phyloP scores from a whole-genome alignment of 2,329 filamentous ascomycete species.

The Epichloe brachyelytri region DNA sequence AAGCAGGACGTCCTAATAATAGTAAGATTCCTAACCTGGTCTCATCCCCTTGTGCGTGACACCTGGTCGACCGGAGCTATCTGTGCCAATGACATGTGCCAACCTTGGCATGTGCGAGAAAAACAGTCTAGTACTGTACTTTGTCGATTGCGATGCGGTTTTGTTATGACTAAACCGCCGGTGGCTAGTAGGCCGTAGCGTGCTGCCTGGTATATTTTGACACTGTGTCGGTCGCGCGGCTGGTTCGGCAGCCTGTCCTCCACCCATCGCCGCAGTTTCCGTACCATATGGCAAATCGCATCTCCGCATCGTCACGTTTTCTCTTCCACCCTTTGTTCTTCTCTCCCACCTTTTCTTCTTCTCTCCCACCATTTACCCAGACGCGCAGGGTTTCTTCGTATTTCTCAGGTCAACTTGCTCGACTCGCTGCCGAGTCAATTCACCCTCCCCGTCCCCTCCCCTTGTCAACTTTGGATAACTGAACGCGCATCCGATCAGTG shows the following conservation, averaged over 20 bases:
- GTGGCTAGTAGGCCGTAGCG: too few species aligned
- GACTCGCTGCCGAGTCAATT: neutral
- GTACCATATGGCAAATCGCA: neutral
- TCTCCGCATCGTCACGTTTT: neutral
- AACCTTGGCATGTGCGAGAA: neutral
- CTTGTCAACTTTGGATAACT: too few species aligned
- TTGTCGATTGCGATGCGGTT: neutral
- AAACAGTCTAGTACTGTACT: neutral
- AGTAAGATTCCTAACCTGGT: too few species aligned
- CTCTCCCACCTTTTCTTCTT: neutral
- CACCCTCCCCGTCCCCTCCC: too few species aligned
- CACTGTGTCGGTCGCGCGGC: slow-evolving; percentile 3
- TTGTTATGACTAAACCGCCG: too few species aligned
- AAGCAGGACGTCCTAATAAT: too few species aligned
- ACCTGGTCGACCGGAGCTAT: too few species aligned
- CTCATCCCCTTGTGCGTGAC: too few species aligned
- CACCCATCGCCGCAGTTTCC: neutral
- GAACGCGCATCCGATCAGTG: neutral
- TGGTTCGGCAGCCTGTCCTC: neutral
- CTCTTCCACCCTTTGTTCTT: neutral
- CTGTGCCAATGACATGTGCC: neutral
- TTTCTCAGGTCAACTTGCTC: neutral
- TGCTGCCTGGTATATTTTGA: neutral
- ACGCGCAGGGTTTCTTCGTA: neutral
- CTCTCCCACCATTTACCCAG: neutral